Evolutionary conservation across 805 yeast species (phyloP).

Genomic region (Saccharomycopsis microspora): DNA sequence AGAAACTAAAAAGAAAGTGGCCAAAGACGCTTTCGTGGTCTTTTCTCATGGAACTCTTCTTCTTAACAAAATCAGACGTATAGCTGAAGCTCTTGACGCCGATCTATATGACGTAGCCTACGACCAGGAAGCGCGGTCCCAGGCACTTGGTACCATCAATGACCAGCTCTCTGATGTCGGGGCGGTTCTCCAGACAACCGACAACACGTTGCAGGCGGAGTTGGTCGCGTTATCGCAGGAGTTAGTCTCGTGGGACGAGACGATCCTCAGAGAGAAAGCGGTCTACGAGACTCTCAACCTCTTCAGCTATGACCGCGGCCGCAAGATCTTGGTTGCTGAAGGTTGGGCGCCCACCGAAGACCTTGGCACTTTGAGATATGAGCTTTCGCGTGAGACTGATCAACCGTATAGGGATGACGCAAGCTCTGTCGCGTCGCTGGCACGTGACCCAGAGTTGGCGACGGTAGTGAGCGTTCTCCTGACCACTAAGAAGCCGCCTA

Average conservation of each 20-base stretch:
- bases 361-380: constrained; percentile 31
- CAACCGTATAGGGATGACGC: constrained; percentile 14
- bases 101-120: constrained; percentile 46
- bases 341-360: constrained; percentile 64
- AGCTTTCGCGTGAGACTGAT: constrained; percentile 30
- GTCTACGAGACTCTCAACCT: constrained; percentile 50
- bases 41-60: constrained; percentile 61
- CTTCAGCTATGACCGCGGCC: constrained; percentile 56
- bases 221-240: constrained; percentile 53
- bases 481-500: constrained; percentile 61
- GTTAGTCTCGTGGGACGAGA: constrained; percentile 46
- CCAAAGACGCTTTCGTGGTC: constrained; percentile 52
- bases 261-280: constrained; percentile 41
- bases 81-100: constrained; percentile 61
- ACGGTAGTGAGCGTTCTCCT: constrained; percentile 45
- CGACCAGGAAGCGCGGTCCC: constrained; percentile 26
- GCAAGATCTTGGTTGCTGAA: constrained; percentile 59
- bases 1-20: constrained; percentile 35
- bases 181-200: constrained; percentile 36
- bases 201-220: constrained; percentile 50
- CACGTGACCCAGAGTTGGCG: constrained; percentile 17
- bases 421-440: neutral
- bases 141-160: constrained; percentile 28
- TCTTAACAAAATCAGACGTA: constrained; percentile 46
- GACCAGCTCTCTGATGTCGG: constrained; percentile 35